phyloP scores from a whole-genome alignment of 2,329 filamentous ascomycete species.

The Apiospora sp. region DNA sequence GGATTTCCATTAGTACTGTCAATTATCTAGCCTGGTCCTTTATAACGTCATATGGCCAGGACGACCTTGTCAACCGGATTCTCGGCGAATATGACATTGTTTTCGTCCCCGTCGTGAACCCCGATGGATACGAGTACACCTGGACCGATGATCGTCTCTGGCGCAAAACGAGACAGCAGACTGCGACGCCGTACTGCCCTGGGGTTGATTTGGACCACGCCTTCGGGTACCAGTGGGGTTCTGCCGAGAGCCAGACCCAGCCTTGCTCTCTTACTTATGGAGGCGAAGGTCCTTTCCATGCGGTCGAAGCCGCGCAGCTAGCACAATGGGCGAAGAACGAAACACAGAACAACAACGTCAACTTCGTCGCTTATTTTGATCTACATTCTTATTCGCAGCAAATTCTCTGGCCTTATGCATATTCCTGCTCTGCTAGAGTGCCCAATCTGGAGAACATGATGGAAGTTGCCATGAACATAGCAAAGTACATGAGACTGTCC shows the following conservation, averaged over 20 bases:
- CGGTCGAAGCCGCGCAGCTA: constrained; percentile 77
- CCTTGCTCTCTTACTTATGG: constrained; percentile 93
- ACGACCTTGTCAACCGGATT: constrained; percentile 74
- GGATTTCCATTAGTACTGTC: constrained; percentile 92
- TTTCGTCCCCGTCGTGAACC: constrained; percentile 88
- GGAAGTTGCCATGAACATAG: constrained; percentile 86
- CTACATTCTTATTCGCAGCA: constrained; percentile 96
- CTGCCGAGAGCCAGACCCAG: constrained; percentile 69
- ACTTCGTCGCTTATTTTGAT: constrained; percentile 87
- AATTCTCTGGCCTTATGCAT: constrained; percentile 90
- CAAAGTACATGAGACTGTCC: constrained; percentile 86
- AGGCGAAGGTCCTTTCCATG: constrained; percentile 83
- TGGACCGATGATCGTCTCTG: constrained; percentile 93
- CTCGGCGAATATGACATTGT: constrained; percentile 87
- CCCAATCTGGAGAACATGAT: constrained; percentile 91
- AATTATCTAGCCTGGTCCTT: constrained; percentile 91
- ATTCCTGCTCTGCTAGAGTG: constrained; percentile 78
- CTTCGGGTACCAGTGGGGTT: constrained; percentile 87
- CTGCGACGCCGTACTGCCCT: constrained; percentile 80
- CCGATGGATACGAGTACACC: constrained; percentile 92
- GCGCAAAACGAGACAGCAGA: constrained; percentile 92
- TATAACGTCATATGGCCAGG: constrained; percentile 82
- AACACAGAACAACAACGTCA: constrained; percentile 72
- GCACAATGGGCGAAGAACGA: constrained; percentile 86
- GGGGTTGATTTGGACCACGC: constrained; percentile 90